Evolutionary conservation across 208 protist genomes (phyloP).

Genomic region (Crithidia sp.): DNA sequence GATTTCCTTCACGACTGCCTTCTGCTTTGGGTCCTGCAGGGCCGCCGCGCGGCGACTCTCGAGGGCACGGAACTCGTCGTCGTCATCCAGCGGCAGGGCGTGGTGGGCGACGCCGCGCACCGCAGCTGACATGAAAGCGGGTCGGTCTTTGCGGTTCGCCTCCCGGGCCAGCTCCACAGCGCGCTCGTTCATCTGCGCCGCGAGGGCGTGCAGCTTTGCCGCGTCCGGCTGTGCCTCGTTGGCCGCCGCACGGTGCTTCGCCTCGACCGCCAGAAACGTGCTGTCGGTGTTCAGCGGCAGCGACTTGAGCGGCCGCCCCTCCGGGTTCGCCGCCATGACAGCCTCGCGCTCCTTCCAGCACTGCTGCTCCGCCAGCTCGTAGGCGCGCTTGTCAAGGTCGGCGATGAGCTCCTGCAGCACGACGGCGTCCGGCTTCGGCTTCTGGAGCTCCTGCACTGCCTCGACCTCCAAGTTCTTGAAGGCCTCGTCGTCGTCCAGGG

Average conservation of each 20-base stretch:
- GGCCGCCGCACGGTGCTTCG: constrained; percentile 36
- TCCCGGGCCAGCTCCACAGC: constrained; percentile 58
- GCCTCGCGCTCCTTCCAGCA: constrained; percentile 46
- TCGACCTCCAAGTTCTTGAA: constrained; percentile 43
- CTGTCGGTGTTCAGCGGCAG: constrained; percentile 51
- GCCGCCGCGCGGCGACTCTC: constrained; percentile 38
- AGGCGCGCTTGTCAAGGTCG: constrained; percentile 46
- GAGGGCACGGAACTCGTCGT: constrained; percentile 64
- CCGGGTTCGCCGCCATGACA: constrained; percentile 41
- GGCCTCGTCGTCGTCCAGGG: constrained; percentile 43
- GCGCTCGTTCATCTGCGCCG: constrained; percentile 45
- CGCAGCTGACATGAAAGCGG: constrained; percentile 36
- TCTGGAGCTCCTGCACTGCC: constrained; percentile 27
- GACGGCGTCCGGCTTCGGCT: constrained; percentile 37
- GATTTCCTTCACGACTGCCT: constrained; percentile 18
- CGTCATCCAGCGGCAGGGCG: constrained; percentile 54
- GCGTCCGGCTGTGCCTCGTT: constrained; percentile 38
- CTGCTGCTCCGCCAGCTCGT: constrained; percentile 54
- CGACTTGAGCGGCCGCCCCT: constrained; percentile 44
- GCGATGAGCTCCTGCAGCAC: constrained; percentile 32
- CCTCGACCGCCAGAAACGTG: constrained; percentile 41
- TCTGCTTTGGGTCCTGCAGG: constrained; percentile 28
- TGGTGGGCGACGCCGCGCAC: constrained; percentile 55
- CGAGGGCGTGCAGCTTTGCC: constrained; percentile 34
- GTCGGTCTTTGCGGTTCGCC: constrained; percentile 47